Evolutionary conservation across 2,329 filamentous ascomycete species (phyloP).

Genomic region (Monilinia vaccinii-corymbosi): DNA sequence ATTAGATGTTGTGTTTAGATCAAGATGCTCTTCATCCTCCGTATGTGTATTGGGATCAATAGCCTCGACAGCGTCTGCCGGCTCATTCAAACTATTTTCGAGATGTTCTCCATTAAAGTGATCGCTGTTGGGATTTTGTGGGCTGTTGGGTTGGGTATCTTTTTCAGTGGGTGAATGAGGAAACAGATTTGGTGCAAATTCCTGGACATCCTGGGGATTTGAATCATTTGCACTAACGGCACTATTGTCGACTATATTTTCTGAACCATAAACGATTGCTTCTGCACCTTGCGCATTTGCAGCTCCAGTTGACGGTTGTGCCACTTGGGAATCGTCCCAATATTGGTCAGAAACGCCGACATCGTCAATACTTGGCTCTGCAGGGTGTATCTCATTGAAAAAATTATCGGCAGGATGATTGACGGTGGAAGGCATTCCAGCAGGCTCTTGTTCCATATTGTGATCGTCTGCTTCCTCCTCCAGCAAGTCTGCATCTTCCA

Average conservation of each 20-base stretch:
- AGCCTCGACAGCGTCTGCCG: neutral
- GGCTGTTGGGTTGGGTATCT: neutral
- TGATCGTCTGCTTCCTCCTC: conserved; percentile 20
- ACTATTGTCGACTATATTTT: neutral
- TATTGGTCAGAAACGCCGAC: neutral
- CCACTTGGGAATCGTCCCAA: neutral
- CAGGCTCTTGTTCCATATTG: conserved; percentile 17
- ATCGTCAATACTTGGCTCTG: neutral
- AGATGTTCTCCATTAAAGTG: neutral
- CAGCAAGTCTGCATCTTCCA: conserved; percentile 28
- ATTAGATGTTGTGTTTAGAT: neutral
- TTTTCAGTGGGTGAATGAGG: conserved; percentile 1
- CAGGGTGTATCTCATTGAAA: conserved; percentile 2
- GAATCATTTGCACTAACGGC: neutral
- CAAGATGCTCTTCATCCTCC: neutral
- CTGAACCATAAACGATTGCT: neutral
- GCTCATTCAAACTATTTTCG: neutral
- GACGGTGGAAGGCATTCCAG: conserved; percentile 13
- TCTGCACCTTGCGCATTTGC: neutral
- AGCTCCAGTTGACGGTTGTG: neutral
- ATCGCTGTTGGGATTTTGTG: neutral
- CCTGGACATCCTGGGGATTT: neutral
- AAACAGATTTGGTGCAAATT: neutral
- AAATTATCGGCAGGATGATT: neutral
- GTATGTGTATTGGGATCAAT: neutral